Percentiles rank a stretch among this genome's conserved stretches.
Conservation (phyloP, 1,139 yeast genomes). For the Geotrichum citri-aurantii region DNA sequence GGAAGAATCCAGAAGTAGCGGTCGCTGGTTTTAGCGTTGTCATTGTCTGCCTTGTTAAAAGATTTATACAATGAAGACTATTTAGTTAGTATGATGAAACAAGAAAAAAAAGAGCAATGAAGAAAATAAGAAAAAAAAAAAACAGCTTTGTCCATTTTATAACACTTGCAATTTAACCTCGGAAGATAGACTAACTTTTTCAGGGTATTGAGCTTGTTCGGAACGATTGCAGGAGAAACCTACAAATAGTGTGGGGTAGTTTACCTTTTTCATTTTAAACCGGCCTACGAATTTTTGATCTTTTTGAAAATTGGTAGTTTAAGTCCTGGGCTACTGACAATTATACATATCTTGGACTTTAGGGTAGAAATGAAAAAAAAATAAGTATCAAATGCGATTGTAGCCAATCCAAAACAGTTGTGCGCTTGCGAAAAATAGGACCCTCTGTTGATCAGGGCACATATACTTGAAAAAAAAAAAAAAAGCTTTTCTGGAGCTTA, state of each 20-base stretch:
- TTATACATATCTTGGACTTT: neutral
- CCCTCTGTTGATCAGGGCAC: no score
- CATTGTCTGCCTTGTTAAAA: slow-evolving; percentile 6
- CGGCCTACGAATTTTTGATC: no score
- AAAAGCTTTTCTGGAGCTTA: no score
- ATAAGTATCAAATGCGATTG: no score
- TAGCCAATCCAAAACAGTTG: no score
- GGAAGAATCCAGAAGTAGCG: slow-evolving; percentile 30
- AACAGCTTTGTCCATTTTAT: neutral
- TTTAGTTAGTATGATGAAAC: neutral
- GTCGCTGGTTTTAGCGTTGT: slow-evolving; percentile 25
- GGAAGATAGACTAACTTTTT: neutral
- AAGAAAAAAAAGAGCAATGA: neutral
- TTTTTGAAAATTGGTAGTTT: no score
- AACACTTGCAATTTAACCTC: neutral
- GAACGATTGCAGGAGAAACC: neutral
- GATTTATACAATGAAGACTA: neutral
- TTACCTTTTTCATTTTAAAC: no score
- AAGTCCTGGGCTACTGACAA: neutral
- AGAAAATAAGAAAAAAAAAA: neutral
- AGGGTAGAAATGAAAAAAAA: neutral
- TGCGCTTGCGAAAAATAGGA: no score
- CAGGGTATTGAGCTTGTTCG: neutral
- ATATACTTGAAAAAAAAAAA: no score
- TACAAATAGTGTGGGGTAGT: neutral